Evolutionary conservation across 352 stramenopile genomes (phyloP), one percentile per base, ranked within the genome.

Genomic region (Phytophthora palmivora): DNA sequence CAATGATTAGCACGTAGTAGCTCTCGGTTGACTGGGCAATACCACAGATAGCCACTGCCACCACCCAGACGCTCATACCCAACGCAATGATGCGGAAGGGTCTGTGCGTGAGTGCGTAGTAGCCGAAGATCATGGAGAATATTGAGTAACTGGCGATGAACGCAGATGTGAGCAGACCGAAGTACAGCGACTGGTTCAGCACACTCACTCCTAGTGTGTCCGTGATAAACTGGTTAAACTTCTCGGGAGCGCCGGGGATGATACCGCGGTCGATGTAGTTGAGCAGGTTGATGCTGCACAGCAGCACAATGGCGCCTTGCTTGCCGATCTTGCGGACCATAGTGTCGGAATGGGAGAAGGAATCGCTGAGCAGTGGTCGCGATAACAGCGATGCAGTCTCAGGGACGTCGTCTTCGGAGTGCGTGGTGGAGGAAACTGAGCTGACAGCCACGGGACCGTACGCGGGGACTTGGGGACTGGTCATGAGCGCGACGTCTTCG

Each of bases 191-290:
- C 63, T 93, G 74, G 36, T 83, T 69, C 45, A 87, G 67, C 39
- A 76, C 68, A 9, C 76, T 82, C 11, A 90, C 72, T 41, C 87
- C 65, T 10, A 91, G 72, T n/a, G 89, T 92, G 9, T 72, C 49
- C 9, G 79, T 82, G 59, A 98, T 96, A 61, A 98, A 99, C 44
- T 79, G 82, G 58, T 96, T 87, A 66, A 98, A 98, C 61, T 97
- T 88, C 56, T 96, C 78, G 16, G 88, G 88, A 0, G 93, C 90
- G 9, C 96, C 96, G 0, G 96, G 90, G 52, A 98, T 98, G 59
- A 99, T 98, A 24, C 93, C 92, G 30, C 95, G 90, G 78, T 98
- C 95, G 41, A 98, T 67, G 76, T 98, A 98, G 71, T 98, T 98
- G 54, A 97, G 72, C 24, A 98, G 70, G 68, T 98, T 98, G 64